phyloP scores from a whole-genome alignment of 225 moss, liverwort and hornwort species.

The Physcomitrellopsis africana region DNA sequence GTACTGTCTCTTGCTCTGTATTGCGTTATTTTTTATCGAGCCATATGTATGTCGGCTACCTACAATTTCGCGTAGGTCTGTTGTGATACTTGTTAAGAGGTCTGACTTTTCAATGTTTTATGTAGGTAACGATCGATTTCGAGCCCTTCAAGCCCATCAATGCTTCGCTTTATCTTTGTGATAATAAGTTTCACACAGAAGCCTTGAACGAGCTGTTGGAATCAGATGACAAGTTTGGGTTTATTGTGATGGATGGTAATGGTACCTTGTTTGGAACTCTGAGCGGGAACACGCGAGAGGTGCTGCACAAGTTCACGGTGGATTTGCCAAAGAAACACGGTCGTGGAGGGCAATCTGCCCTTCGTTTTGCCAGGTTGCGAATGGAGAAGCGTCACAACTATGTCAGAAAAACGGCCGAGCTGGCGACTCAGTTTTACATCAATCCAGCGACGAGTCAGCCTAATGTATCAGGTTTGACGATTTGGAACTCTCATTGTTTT shows the following conservation, averaged over 20 bases:
- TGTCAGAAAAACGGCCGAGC: slow-evolving; percentile 91
- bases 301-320: slow-evolving; percentile 93
- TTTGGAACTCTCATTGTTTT: not conserved
- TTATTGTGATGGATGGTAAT: slow-evolving; percentile 97
- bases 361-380: slow-evolving; percentile 86
- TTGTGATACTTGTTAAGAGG: not conserved
- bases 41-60: not conserved
- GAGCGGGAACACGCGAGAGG: slow-evolving; percentile 91
- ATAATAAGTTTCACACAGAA: slow-evolving; percentile 96
- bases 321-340: slow-evolving; percentile 97
- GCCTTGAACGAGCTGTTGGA: slow-evolving; percentile 92
- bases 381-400: slow-evolving; percentile 99
- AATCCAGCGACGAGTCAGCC: slow-evolving; percentile 95
- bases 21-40: too few relatives aligned
- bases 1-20: slow-evolving; percentile 12
- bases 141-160: slow-evolving; percentile 96
- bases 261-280: slow-evolving; percentile 91
- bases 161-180: slow-evolving; percentile 85
- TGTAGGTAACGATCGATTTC: slow-evolving; percentile 83
- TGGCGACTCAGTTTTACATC: slow-evolving; percentile 89
- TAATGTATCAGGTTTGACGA: slow-evolving; percentile 65
- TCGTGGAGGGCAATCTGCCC: slow-evolving; percentile 95
- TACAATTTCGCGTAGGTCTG: too few relatives aligned
- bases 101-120: not conserved
- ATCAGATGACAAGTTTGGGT: slow-evolving; percentile 97